Evolutionary conservation across 129 eudicot species (phyloP), one percentile per base, ranked within the genome.

Genomic region (Dittrichia graveolens): DNA sequence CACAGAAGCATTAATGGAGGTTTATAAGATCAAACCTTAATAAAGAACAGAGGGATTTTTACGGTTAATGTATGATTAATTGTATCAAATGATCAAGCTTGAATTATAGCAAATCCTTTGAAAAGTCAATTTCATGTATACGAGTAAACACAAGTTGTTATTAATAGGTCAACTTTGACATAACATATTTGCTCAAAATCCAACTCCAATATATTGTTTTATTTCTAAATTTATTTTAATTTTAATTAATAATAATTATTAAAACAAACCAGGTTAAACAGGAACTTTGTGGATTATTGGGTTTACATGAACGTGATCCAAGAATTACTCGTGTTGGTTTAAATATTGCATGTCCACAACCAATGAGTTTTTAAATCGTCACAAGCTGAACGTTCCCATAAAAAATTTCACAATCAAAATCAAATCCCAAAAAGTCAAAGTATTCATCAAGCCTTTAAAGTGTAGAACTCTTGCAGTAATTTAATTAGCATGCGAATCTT

Each of bases 1-100:
- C 24, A 31, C 75, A n/a, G 65, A 50, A 79, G 75, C 79, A 57
- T 5, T 74, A 15, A 67, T 79, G 57, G 79, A 73, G 16, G 65
- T 12, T 73, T 79, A 57, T 42, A 65, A 57, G 79, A 44, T 80
- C 38, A 65, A 47, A 67, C 41, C 53, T 46, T 56, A 72, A 54
- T 10, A 5, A 5, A 48, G 9, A 45, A 8, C 16, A 9, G 0
- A 60, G 44, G 15, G 11, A 58, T 37, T 9, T 10, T 8, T 57
- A 12, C 12, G 19, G 34, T 19, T 57, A 24, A 8, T 73, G 38
- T 48, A 49, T 50, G 48, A 39, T 31, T 64, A 19, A 65, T 42
- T 52, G 39, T 64, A 14, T 10, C 4, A 9, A 18, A 15, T 70
- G 6, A 48, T 50, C 35, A 7, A 48, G 34, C 35, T 15, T 12